Percentiles rank a stretch among this genome's conserved stretches.
phyloP scores from a whole-genome alignment of 176 grass and related monocot species.

The Rhipidocladum racemiflorum region DNA sequence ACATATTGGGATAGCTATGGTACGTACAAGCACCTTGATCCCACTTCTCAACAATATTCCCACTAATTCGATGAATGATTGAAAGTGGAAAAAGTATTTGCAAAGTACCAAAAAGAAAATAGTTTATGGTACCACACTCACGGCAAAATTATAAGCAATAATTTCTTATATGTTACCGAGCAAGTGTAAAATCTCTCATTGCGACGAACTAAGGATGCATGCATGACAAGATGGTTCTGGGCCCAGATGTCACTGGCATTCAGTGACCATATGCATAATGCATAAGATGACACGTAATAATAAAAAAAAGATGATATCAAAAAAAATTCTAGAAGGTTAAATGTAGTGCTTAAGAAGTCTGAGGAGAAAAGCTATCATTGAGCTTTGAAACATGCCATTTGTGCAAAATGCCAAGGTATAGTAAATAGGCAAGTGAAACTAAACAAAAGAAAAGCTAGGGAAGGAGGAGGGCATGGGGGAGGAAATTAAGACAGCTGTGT shows the following conservation, averaged over 20 bases:
- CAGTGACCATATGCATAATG: neutral
- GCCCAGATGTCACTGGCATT: neutral
- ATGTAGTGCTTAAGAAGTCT: neutral
- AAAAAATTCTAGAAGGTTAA: neutral
- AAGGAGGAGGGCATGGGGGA: neutral
- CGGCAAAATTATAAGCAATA: neutral
- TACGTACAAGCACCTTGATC: neutral
- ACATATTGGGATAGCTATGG: neutral
- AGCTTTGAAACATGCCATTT: neutral
- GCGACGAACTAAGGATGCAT: neutral
- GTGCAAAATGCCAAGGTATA: neutral
- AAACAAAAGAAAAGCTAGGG: neutral
- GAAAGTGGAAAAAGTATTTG: neutral
- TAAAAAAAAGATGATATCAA: neutral
- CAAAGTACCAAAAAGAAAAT: neutral
- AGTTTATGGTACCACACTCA: neutral
- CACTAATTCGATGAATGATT: neutral
- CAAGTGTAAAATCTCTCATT: neutral
- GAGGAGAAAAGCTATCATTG: neutral
- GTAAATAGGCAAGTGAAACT: neutral
- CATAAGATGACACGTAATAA: neutral
- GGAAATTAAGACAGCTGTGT: slow-evolving; percentile 34
- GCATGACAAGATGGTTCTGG: neutral
- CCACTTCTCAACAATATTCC: neutral
- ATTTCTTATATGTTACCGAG: neutral